Conservation (phyloP, 306 rosid genomes). For the Glycine tomentella region DNA sequence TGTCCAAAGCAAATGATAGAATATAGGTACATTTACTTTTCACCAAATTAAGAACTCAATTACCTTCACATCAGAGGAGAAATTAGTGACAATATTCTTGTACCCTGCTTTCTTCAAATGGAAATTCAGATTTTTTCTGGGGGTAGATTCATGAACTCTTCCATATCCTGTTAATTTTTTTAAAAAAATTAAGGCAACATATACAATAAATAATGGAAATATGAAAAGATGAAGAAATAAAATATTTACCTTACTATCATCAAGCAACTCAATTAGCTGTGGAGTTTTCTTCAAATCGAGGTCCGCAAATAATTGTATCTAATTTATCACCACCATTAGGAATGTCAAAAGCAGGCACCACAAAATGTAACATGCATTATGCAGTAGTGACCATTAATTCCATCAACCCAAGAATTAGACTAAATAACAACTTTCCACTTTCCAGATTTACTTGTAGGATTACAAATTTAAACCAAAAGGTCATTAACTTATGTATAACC, state of each 20-base stretch:
- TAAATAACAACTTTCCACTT: neutral
- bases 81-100: slow-evolving; percentile 78
- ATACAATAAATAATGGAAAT: slow-evolving; percentile 36
- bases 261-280: slow-evolving; percentile 93
- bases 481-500: neutral
- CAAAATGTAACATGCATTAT: slow-evolving; percentile 1
- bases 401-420: neutral
- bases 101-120: slow-evolving; percentile 87
- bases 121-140: slow-evolving; percentile 98
- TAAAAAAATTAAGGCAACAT: slow-evolving; percentile 40
- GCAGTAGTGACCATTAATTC: neutral
- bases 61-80: slow-evolving; percentile 97
- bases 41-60: slow-evolving; percentile 8
- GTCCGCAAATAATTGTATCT: slow-evolving; percentile 98
- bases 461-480: slow-evolving; percentile 23
- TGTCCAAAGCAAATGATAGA: slow-evolving; percentile 34
- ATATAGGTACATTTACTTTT: neutral
- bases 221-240: slow-evolving; percentile 35
- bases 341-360: slow-evolving; percentile 38
- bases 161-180: slow-evolving; percentile 76
- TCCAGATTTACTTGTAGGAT: slow-evolving; percentile 13
- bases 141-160: slow-evolving; percentile 94
- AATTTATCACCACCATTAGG: slow-evolving; percentile 39
- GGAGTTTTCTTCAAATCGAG: slow-evolving; percentile 98
- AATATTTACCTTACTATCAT: slow-evolving; percentile 71